phyloP scores from a whole-genome alignment of 1,284 basidiomycete genomes.

The Ceratobasidium sp. region DNA sequence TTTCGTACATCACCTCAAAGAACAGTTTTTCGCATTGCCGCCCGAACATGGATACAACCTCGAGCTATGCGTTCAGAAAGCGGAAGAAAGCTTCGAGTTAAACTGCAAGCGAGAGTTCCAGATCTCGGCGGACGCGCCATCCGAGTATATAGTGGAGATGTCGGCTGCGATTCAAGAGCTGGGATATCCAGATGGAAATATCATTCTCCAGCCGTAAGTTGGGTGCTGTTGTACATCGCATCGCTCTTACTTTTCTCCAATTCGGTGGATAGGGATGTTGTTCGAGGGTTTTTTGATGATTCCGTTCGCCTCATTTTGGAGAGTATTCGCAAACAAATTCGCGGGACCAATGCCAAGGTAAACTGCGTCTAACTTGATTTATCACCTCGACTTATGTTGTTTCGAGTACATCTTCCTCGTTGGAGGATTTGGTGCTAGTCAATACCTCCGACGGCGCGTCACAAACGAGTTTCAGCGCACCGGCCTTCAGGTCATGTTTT shows the following conservation, averaged over 20 bases:
- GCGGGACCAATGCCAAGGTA: conserved; percentile 6
- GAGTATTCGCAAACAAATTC: conserved; percentile 17
- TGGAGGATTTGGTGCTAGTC: conserved; percentile 37
- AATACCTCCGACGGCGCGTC: conserved; percentile 20
- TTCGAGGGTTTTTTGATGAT: conserved; percentile 28
- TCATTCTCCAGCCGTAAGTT: conserved; percentile 10
- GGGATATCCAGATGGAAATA: conserved; percentile 26
- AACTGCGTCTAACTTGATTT: not conserved
- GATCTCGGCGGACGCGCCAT: not conserved
- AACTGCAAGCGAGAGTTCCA: conserved; percentile 36
- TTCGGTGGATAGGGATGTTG: conserved; percentile 1
- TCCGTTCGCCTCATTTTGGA: not conserved
- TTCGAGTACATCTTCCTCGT: conserved; percentile 34
- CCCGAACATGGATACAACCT: conserved; percentile 15
- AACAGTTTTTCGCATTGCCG: not conserved
- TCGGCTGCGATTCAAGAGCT: conserved; percentile 6
- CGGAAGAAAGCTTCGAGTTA: conserved; percentile 27
- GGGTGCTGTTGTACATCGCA: not conserved
- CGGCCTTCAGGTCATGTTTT: conserved; percentile 11
- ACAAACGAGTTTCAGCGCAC: not conserved
- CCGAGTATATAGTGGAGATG: conserved; percentile 17
- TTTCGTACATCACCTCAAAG: conserved; percentile 12
- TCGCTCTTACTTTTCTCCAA: not conserved
- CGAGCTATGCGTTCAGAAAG: conserved; percentile 24
- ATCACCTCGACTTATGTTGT: too few species aligned